phyloP scores from a whole-genome alignment of 495 filamentous ascomycete genomes.

The Neurospora intermedia region DNA sequence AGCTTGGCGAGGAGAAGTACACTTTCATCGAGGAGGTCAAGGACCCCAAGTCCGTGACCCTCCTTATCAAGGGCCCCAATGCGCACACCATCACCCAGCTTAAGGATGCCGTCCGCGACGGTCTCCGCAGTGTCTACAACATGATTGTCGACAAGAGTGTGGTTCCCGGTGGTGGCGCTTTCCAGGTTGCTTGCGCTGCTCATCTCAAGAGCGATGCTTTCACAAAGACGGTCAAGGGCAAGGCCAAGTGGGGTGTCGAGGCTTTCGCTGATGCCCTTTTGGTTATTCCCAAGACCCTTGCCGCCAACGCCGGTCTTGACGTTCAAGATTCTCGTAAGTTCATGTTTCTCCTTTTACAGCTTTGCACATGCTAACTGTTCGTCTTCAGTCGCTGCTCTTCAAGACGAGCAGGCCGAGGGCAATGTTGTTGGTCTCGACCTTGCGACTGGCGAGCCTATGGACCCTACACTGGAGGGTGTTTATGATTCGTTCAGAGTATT shows the following conservation, averaged over 20 bases:
- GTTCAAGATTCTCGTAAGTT: conserved; percentile 84
- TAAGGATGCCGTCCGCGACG: conserved; percentile 94
- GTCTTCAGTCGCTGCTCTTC: conserved; percentile 60
- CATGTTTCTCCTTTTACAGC: background rate
- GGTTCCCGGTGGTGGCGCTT: conserved; percentile 88
- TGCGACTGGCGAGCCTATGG: conserved; percentile 82
- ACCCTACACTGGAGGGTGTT: conserved; percentile 84
- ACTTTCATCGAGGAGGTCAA: conserved; percentile 98
- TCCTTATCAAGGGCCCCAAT: conserved; percentile 97
- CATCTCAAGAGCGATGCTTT: conserved; percentile 78
- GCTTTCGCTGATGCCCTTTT: conserved; percentile 92
- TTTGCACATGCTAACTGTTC: conserved; percentile 8
- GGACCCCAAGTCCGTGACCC: conserved; percentile 96
- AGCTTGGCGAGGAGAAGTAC: conserved; percentile 96
- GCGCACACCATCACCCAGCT: conserved; percentile 92
- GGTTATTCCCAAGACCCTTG: conserved; percentile 92
- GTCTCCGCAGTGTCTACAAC: conserved; percentile 91
- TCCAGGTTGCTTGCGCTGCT: conserved; percentile 88
- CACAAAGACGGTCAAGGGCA: conserved; percentile 83
- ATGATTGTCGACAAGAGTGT: conserved; percentile 96
- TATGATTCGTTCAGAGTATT: conserved; percentile 95
- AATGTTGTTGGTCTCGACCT: conserved; percentile 82
- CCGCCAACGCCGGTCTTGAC: conserved; percentile 92
- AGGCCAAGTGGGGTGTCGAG: conserved; percentile 87
- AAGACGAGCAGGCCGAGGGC: conserved; percentile 77